These are phyloP conservation scores for Penicillium fuscoglaucum DNA, from an alignment of 2,329 filamentous ascomycete species.

Conservation along the genomic window DNA sequence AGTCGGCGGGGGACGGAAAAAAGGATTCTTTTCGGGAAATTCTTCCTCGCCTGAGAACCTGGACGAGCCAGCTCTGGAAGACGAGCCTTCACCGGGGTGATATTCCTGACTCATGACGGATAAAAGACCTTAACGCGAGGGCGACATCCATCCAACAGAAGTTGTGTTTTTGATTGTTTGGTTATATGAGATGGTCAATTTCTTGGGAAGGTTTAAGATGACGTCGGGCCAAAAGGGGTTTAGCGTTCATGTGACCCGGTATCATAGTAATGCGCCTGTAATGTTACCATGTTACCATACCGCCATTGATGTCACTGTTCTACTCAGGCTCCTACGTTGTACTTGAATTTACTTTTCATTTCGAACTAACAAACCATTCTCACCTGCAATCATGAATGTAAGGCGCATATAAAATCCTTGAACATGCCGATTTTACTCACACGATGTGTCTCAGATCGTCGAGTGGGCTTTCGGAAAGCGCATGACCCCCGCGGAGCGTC, in stretches of 20 bases:
- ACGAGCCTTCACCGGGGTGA: conserved; percentile 34
- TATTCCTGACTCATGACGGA: conserved; percentile 47
- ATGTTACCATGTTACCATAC: conserved; percentile 8
- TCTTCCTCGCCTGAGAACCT: conserved; percentile 31
- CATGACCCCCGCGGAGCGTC: conserved; percentile 79
- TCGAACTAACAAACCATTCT: background rate
- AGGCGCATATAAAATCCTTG: conserved; percentile 12
- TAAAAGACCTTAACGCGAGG: conserved; percentile 9
- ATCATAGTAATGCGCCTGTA: conserved; percentile 17
- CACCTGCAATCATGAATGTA: conserved; percentile 42
- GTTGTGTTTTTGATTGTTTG: conserved; percentile 12
- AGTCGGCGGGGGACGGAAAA: conserved; percentile 51
- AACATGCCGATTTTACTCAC: conserved; percentile 1
- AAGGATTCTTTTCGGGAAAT: conserved; percentile 27
- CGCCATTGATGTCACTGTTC: conserved; percentile 31
- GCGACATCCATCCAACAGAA: conserved; percentile 19
- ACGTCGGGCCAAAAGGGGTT: conserved; percentile 25
- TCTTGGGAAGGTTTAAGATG: conserved; percentile 22
- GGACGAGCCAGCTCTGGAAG: conserved; percentile 41
- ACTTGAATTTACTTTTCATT: conserved; percentile 5
- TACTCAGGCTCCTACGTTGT: conserved; percentile 10
- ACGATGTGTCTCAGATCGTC: conserved; percentile 66
- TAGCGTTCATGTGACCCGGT: conserved; percentile 30
- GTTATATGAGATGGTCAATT: conserved; percentile 23
- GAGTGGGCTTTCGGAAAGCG: conserved; percentile 99